Conservation (phyloP, 2,329 filamentous ascomycete species). For the Trichoderma endophyticum region DNA sequence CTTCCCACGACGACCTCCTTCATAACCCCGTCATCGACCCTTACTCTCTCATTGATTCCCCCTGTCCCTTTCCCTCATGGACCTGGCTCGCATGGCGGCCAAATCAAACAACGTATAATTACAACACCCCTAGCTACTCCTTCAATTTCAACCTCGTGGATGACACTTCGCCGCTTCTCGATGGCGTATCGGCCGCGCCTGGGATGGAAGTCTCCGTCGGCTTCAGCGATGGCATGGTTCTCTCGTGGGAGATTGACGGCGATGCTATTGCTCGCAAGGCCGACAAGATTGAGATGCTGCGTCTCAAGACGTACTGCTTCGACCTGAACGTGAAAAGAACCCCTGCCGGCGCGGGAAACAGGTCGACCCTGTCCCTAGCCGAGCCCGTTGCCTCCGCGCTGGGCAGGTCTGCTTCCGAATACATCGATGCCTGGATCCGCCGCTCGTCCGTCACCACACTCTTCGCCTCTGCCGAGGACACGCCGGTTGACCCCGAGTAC, state of each 20-base stretch:
- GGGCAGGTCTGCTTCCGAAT: slow-evolving; percentile 22
- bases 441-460: slow-evolving; percentile 25
- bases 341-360: slow-evolving; percentile 12
- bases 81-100: slow-evolving; percentile 38
- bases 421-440: slow-evolving; percentile 22
- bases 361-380: neutral
- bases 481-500: slow-evolving; percentile 21
- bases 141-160: slow-evolving; percentile 34
- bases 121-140: neutral
- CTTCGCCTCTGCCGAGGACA: slow-evolving; percentile 7
- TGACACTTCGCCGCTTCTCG: slow-evolving; percentile 28
- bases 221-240: slow-evolving; percentile 32
- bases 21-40: slow-evolving; percentile 22
- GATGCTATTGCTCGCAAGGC: slow-evolving; percentile 29
- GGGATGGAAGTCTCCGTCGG: slow-evolving; percentile 35
- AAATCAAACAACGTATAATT: slow-evolving; percentile 25
- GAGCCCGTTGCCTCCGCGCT: slow-evolving; percentile 22
- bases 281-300: slow-evolving; percentile 32
- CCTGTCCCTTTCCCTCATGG: slow-evolving; percentile 35
- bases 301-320: slow-evolving; percentile 35
- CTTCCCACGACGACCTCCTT: slow-evolving; percentile 18
- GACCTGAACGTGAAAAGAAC: slow-evolving; percentile 26
- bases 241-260: slow-evolving; percentile 37
- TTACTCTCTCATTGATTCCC: slow-evolving; percentile 25
- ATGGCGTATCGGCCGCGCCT: slow-evolving; percentile 32